Evolutionary conservation across 495 filamentous ascomycete species (phyloP).

Genomic region (Mytilinidion resinicola): DNA sequence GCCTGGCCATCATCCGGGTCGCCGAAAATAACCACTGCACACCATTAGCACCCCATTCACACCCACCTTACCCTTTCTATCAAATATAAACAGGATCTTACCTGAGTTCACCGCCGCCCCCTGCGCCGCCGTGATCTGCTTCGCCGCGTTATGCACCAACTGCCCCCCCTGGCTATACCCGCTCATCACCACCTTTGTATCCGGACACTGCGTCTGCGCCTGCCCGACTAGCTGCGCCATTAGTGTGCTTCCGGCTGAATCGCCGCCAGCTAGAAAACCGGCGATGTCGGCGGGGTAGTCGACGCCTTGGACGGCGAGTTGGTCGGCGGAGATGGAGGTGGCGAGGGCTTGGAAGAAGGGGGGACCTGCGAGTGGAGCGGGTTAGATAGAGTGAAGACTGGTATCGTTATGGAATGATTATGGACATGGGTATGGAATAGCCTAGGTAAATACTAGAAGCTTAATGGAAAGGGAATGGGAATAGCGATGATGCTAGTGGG

Average conservation of each 20-base stretch:
- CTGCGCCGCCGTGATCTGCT: constrained; percentile 19
- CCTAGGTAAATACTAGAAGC: no score
- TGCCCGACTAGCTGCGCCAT: constrained; percentile 23
- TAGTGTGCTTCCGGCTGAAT: constrained; percentile 18
- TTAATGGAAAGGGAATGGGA: no score
- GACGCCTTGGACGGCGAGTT: constrained; percentile 32
- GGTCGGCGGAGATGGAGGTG: constrained; percentile 15
- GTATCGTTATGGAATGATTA: no score
- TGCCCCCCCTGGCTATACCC: constrained; percentile 31
- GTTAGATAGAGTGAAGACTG: no score
- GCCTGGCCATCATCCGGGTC: constrained; percentile 29
- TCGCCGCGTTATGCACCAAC: constrained; percentile 29
- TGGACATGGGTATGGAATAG: no score
- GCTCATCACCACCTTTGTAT: constrained; percentile 29
- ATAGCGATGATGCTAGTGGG: no score
- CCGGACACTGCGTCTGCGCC: constrained; percentile 26
- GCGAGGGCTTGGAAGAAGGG: constrained; percentile 29
- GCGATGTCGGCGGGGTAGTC: constrained; percentile 28
- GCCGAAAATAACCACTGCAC: constrained; percentile 28
- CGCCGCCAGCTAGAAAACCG: constrained; percentile 21
- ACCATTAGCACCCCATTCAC: no score
- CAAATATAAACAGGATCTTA: background rate
- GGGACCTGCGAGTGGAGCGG: background rate
- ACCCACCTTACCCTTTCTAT: no score
- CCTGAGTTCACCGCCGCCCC: constrained; percentile 25